These are phyloP conservation scores for Tuber umbilicatum DNA, from an alignment of 495 filamentous ascomycete species.

Conservation along the genomic window DNA sequence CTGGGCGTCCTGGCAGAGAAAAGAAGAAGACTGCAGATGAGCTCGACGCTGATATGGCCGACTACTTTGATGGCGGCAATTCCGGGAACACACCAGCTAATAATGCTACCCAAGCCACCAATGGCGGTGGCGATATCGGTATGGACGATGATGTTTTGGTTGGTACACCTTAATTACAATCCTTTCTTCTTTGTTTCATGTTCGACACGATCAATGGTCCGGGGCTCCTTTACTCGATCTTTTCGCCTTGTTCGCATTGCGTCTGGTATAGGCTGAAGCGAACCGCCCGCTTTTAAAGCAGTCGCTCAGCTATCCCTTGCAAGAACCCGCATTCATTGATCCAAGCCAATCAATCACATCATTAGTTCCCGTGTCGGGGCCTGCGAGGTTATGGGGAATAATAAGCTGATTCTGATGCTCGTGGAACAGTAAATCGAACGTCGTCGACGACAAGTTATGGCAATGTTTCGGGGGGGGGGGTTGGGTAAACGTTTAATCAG, in stretches of 20 bases:
- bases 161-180: constrained; percentile 30
- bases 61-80: constrained; percentile 63
- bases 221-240: not conserved
- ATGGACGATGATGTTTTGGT: constrained; percentile 48
- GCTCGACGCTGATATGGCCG: constrained; percentile 87
- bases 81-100: constrained; percentile 41
- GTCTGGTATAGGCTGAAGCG: constrained; percentile 22
- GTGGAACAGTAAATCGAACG: constrained; percentile 34
- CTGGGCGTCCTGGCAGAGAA: constrained; percentile 18
- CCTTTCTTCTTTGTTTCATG: constrained; percentile 11
- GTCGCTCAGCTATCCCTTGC: constrained; percentile 1
- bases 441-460: not conserved
- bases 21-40: constrained; percentile 88
- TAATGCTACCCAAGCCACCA: constrained; percentile 45
- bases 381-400: constrained; percentile 39
- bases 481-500: not conserved
- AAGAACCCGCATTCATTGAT: not conserved
- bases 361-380: constrained; percentile 12
- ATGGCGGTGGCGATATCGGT: constrained; percentile 46
- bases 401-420: constrained; percentile 32
- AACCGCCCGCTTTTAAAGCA: not conserved
- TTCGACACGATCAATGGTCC: not conserved
- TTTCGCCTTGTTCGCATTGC: constrained; percentile 3
- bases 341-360: not conserved
- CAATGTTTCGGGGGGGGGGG: not conserved